Evolutionary conservation across 768 basidiomycete genomes (phyloP).

Genomic region (Tephrocybe rancida): DNA sequence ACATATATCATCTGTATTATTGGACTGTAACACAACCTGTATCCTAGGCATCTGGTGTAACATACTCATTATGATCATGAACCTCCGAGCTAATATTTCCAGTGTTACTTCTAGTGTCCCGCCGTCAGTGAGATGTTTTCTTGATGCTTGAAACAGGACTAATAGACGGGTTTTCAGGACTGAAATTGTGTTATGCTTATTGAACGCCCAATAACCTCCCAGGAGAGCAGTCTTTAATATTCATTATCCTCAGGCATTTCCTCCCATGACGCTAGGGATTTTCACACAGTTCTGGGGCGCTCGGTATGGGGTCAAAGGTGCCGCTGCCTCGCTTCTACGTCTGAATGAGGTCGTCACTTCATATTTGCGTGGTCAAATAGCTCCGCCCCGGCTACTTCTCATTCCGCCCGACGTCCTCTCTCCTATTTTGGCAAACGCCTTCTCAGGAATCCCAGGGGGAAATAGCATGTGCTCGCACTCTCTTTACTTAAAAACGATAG

Average conservation of each 20-base stretch:
- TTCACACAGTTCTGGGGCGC: conserved; percentile 3
- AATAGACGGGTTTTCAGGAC: too few relatives aligned
- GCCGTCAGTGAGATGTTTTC: too few relatives aligned
- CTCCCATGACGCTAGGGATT: background rate
- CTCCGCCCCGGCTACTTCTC: background rate
- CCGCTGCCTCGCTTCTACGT: background rate
- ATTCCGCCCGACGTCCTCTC: conserved; percentile 4
- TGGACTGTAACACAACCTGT: conserved; percentile 49
- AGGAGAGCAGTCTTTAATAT: too few relatives aligned
- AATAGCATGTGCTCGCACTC: conserved; percentile 2
- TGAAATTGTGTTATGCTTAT: too few relatives aligned
- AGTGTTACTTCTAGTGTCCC: background rate
- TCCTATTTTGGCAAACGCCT: background rate
- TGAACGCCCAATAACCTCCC: too few relatives aligned
- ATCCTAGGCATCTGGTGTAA: conserved; percentile 10
- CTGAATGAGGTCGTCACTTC: conserved; percentile 10
- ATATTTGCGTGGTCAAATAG: background rate
- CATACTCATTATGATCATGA: background rate
- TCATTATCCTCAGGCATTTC: background rate
- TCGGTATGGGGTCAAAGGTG: background rate
- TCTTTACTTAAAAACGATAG: conserved; percentile 3
- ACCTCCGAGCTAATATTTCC: conserved; percentile 5
- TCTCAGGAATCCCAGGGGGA: conserved; percentile 9
- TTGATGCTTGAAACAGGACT: too few relatives aligned
- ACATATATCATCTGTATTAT: conserved; percentile 7